Evolutionary conservation across 2,329 filamentous ascomycete species (phyloP), one percentile per base, ranked within the genome.

Genomic region (Setomelanomma holmii): DNA sequence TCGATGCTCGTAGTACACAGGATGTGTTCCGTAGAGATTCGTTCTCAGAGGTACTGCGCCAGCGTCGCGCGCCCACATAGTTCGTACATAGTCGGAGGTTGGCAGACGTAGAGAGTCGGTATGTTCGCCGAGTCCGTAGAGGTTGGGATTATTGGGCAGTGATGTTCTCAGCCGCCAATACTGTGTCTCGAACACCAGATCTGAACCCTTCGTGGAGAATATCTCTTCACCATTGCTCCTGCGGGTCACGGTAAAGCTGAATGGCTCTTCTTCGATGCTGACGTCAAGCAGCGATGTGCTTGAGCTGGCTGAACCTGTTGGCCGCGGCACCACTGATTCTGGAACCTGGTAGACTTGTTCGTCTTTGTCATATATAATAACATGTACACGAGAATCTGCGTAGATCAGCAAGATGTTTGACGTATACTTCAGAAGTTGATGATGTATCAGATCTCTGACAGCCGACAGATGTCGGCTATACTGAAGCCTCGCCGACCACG

Each of bases 121-220:
- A 67, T 91, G 88, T 73, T 93, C 89, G 24, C 90, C 90, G 1
- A 93, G 79, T 0, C 90, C 90, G 66, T 93, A 93, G 1, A 95
- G 76, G 60, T 86, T 84, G 0, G 89, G 88, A 44, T 86, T 79
- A 1, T 83, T 73, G 0, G 90, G 89, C 11, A 93, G 79, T 47
- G 80, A 82, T 1, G 90, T 93, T 43, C 88, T 81, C 51, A 93
- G 78, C 16, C 87, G 84, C 36, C 93, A 74, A 62, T 91, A 93
- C 71, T 93, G 89, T 2, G 84, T 84, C 74, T 93, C 87, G 60
- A 92, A 95, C 24, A 93, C 78, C 4, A 93, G 77, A 8, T 80
- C 78, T 3, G 85, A 84, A 1, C 83, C 87, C 1, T 86, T 86
- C 0, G 89, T 89, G 63, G 91, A 86, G 71, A 91, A 90, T 10